Conservation (phyloP, 305 asterid genomes). For the Fraxinus dipetala region DNA sequence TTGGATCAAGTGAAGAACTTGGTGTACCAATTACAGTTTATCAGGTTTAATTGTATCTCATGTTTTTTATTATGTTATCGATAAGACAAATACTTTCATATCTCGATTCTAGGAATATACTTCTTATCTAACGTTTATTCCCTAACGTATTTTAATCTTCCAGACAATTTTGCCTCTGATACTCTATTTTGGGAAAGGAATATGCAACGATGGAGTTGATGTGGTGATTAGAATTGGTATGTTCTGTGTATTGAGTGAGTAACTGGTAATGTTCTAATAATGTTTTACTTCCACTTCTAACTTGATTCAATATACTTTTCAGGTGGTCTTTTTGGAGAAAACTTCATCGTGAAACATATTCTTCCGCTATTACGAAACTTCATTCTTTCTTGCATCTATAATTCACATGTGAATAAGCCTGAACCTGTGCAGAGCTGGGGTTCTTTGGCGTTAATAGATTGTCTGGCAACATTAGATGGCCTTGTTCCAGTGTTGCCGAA, state of each 20-base stretch:
- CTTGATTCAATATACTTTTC: conserved; percentile 32
- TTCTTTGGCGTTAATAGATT: conserved; percentile 63
- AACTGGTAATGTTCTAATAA: conserved; percentile 11
- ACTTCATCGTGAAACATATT: conserved; percentile 68
- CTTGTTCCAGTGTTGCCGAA: conserved; percentile 60
- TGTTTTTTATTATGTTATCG: conserved; percentile 12
- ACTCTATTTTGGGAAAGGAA: conserved; percentile 92
- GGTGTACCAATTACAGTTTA: conserved; percentile 91
- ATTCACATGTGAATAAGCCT: conserved; percentile 51
- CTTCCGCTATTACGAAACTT: conserved; percentile 64
- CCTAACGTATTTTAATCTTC: conserved; percentile 24
- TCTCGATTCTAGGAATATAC: background rate
- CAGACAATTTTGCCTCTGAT: conserved; percentile 92
- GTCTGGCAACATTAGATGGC: conserved; percentile 73
- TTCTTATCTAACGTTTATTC: conserved; percentile 14
- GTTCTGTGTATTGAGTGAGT: conserved; percentile 23
- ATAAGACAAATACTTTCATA: conserved; percentile 1
- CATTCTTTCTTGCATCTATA: conserved; percentile 57
- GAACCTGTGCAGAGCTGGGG: conserved; percentile 92
- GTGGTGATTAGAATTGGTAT: conserved; percentile 87
- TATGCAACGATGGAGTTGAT: conserved; percentile 82
- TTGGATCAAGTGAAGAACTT: conserved; percentile 96
- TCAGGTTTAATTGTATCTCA: conserved; percentile 55
- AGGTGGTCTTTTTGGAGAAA: conserved; percentile 89
- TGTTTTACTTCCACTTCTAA: conserved; percentile 24